Base-by-base conservation (phyloP, 2,329 filamentous ascomycete genomes). In the Calonectria honghensis region DNA sequence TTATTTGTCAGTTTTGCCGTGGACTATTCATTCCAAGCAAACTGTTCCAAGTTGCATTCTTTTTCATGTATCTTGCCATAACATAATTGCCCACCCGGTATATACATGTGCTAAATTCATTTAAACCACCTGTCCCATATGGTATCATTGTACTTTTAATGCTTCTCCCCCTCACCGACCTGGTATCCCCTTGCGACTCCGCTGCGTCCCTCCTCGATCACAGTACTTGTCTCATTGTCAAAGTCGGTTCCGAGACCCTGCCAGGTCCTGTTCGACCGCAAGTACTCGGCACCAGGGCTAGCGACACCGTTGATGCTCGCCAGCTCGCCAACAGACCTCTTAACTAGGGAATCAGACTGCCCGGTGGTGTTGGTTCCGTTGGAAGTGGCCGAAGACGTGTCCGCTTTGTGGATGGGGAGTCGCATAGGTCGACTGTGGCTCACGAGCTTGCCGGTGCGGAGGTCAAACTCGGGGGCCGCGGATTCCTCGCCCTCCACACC, bases 241-340 rank as follows among this genome's bases (percentile, higher is more conserved):
- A 96, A 97, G 83, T 99, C 97, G 75, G 92, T 98, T 0, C 97
- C 97, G 31, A 99, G 86, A 0, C 97, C 97, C 81, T 94, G 94
- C 97, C 97, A 99, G 5, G 95, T 98, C 72, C 97, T 88, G 80
- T 96, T 91, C 4, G 93, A 94, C 39, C 93, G 91, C 76, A 99
- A 86, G 79, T 91, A 98, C 83, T 98, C 95, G 0, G 97, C 97
- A 0, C 95, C 97, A 0, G 97, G 97, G 59, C 96, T 98, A n/a
- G 94, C 89, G 0, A 96, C 91, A 9, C 96, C 95, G 67, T 96
- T 96, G 78, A 98, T 92, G 59, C 93, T 93, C 0, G 95, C 94
- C 24, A 98, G 79, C 77, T 98, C 94, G 3, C 93, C 92, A 69
- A 84, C 74, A 70, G 85, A 79, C 77, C 92, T 89, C 82, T 91